Evolutionary conservation across 164 flowering plant genomes (phyloP).

Genomic region (Piper betle): DNA sequence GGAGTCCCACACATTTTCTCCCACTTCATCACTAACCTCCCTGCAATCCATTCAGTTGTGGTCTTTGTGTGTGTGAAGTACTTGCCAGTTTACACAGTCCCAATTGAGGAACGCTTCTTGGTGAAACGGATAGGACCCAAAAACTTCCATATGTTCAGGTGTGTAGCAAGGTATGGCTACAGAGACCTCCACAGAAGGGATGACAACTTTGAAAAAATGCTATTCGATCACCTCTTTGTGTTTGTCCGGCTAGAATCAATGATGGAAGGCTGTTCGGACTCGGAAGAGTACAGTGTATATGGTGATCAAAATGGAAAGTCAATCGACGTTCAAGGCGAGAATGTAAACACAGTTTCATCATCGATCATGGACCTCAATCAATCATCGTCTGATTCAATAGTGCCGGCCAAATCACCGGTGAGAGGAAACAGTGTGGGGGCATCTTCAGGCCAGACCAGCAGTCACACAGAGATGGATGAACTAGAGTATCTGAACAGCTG

Average conservation of each 20-base stretch:
- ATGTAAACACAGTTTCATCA: constrained; percentile 24
- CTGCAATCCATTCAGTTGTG: constrained; percentile 88
- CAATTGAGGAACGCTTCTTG: constrained; percentile 77
- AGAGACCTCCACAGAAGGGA: constrained; percentile 93
- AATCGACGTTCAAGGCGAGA: constrained; percentile 22
- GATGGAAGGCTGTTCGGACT: constrained; percentile 96
- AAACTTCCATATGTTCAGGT: constrained; percentile 88
- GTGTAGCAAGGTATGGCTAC: constrained; percentile 95
- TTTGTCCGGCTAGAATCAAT: constrained; percentile 77
- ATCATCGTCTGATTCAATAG: constrained; percentile 59
- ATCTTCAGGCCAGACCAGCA: constrained; percentile 14
- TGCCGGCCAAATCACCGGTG: constrained; percentile 32
- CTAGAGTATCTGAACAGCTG: constrained; percentile 60
- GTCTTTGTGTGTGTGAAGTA: constrained; percentile 93
- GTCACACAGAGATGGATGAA: constrained; percentile 45
- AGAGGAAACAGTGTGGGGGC: constrained; percentile 12
- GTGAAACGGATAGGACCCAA: constrained; percentile 92
- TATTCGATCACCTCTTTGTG: constrained; percentile 57
- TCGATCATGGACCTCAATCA: constrained; percentile 21
- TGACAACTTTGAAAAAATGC: constrained; percentile 82
- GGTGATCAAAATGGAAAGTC: constrained; percentile 49
- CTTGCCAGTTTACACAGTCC: constrained; percentile 91
- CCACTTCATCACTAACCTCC: constrained; percentile 91
- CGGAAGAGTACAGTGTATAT: constrained; percentile 29
- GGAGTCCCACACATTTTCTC: constrained; percentile 97